Base-by-base conservation (phyloP, 1,139 yeast genomes). In the Debaryomyces nepalensis region DNA sequence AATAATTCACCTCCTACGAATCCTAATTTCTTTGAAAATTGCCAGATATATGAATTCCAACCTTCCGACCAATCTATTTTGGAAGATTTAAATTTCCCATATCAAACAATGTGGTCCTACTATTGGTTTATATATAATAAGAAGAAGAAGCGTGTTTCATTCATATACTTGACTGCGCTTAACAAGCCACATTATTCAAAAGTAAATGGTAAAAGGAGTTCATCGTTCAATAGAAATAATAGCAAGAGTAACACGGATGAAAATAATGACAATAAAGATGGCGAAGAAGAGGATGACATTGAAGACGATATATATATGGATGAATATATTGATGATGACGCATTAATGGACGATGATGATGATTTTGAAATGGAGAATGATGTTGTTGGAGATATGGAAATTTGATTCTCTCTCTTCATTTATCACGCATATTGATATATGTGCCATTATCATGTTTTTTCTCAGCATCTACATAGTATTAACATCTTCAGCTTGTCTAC, bases 71-170 rank as follows among this genome's bases (percentile, higher is more conserved):
- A 88, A 40, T 84, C 88, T 33, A 71, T 89, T 26, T 84, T 87
- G 50, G 87, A 82, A 70, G 82, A 72, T 62, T 62, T 71, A 49
- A 79, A 61, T 45, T 84, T 81, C 54, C 87, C 84, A 26, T 84
- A 87, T 29, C 91, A 87, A 39, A 79, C 85, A 1, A 71, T 87
- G 66, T 93, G 99, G 99, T 85, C 93, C 30, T 75, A 84, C 59
- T 88, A 88, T 75, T 93, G 96, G 86, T 93, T 93, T 62, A 82
- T 93, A 40, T 90, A 87, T 66, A 93, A 89, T 66, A 90, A 88
- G 64, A 87, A 88, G 57, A 81, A 87, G 64, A 93, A 91, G 67
- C 77, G 98, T 49, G 98, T 93, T 3, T 89, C 96, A 1, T 93
- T 87, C 59, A 63, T 93, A 22, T 87, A 89, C 55, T 58, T 74